Evolutionary conservation across 192 early-diverging fungal species (phyloP).

Genomic region (Chytriomyces sp.): DNA sequence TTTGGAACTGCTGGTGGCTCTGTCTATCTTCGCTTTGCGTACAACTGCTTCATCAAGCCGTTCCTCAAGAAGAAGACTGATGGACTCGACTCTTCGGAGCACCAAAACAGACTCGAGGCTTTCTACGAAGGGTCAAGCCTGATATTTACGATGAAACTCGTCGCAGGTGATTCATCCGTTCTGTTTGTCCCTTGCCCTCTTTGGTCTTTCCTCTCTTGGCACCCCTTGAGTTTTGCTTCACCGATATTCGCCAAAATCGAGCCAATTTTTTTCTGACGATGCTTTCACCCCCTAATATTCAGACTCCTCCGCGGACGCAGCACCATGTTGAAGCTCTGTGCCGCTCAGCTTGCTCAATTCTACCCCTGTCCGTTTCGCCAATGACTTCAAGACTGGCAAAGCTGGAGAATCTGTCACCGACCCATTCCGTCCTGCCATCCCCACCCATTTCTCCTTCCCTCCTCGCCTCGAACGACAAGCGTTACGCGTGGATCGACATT

Average conservation of each 20-base stretch:
- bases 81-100: constrained; percentile 64
- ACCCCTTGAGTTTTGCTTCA: constrained; percentile 2
- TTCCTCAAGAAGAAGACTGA: constrained; percentile 55
- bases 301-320: constrained; percentile 73
- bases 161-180: constrained; percentile 34
- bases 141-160: constrained; percentile 81
- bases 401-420: constrained; percentile 43
- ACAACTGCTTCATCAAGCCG: constrained; percentile 76
- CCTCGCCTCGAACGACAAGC: constrained; percentile 39
- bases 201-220: neutral
- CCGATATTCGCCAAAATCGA: neutral
- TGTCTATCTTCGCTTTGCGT: constrained; percentile 49
- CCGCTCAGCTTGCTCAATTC: constrained; percentile 70
- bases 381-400: constrained; percentile 44
- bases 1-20: constrained; percentile 37
- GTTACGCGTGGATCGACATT: constrained; percentile 59
- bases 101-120: constrained; percentile 74
- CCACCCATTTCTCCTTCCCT: constrained; percentile 54
- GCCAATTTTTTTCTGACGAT: neutral
- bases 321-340: constrained; percentile 83
- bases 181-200: neutral
- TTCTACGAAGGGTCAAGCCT: constrained; percentile 85
- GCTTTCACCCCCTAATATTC: neutral
- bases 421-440: constrained; percentile 42
- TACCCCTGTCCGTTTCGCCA: constrained; percentile 53